phyloP scores from a whole-genome alignment of 495 filamentous ascomycete genomes.

The Sabuloglossum arenarium region DNA sequence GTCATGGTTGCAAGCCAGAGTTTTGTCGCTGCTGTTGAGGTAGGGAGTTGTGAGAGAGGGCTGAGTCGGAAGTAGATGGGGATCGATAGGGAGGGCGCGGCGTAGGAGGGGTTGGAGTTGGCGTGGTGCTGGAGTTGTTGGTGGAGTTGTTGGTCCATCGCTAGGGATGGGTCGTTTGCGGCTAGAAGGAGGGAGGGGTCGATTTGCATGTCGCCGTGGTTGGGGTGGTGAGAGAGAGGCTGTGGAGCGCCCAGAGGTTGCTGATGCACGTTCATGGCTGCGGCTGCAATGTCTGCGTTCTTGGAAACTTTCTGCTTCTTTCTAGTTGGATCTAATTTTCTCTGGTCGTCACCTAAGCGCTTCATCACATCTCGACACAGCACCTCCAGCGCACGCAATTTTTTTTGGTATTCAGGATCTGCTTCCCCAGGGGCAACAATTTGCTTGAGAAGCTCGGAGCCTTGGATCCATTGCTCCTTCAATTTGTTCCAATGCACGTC shows the following conservation, averaged over 20 bases:
- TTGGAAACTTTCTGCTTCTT: constrained; percentile 19
- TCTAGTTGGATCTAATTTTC: constrained; percentile 31
- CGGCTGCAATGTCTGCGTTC: constrained; percentile 12
- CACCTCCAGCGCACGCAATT: constrained; percentile 44
- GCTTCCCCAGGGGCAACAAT: constrained; percentile 32
- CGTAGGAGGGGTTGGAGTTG: constrained; percentile 12
- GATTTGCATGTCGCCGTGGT: constrained; percentile 36
- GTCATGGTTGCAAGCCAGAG: constrained; percentile 43
- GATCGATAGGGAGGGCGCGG: constrained; percentile 17
- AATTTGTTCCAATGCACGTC: constrained; percentile 50
- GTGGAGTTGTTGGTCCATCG: constrained; percentile 18
- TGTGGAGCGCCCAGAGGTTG: background rate
- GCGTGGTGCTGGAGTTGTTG: constrained; percentile 16
- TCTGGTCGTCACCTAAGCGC: constrained; percentile 45
- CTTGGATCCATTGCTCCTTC: constrained; percentile 44
- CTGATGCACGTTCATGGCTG: constrained; percentile 10
- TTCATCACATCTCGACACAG: constrained; percentile 58
- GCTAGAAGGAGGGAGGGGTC: constrained; percentile 34
- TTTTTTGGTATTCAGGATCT: constrained; percentile 33
- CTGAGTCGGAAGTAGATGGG: constrained; percentile 46
- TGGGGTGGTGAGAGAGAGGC: background rate
- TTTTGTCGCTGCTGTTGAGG: constrained; percentile 17
- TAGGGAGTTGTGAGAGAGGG: constrained; percentile 25
- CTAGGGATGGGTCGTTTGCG: constrained; percentile 24
- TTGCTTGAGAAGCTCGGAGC: constrained; percentile 31